Base-by-base conservation (phyloP, 176 grass and related monocot species). In the Oryza australiensis region DNA sequence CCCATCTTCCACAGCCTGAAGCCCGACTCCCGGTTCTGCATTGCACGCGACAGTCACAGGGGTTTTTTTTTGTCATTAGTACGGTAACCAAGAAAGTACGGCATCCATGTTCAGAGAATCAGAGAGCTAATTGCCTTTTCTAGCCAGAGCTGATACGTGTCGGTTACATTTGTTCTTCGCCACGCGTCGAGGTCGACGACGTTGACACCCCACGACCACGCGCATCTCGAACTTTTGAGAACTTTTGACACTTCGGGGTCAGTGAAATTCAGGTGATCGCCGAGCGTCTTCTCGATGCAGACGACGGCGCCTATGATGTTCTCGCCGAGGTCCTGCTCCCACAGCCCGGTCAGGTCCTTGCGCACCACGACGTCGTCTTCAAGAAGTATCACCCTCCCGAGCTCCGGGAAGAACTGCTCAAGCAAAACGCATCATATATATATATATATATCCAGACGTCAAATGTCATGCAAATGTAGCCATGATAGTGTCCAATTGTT, bases 291-390 rank as follows among this genome's bases (percentile, higher is more conserved):
- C 33, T 91, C 91, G 59, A 85, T 62, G 74, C 97, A 99, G 65
- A 74, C 15, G 35, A 92, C 91, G 62, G 93, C 87, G 63, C 97
- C 97, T 16, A 96, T 87, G 72, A 99, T 76, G 53, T 83, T 89
- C 41, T 82, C 97, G 26, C 82, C 82, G 5, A 99, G 87, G 28
- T 95, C 80, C 59, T 86, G 64, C 38, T 92, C 69, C 90, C 91
- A 99, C 23, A 99, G 91, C 62, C 86, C 81, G 63, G 77, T 24
- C 89, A 99, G 51, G 59, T 99, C 93, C 74, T 85, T 84, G 24
- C 83, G 93, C 69, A 96, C 93, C 57, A 99, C 66, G 43, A 99
- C 97, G 75, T 99, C 97, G 83, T 99, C 93, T 68, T 99, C 93
- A 7, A 99, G 82, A 12, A 99, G 83, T 62, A 99, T 83, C 51